A percentile compares a stretch with the other conserved stretches of the same genome.
Conservation (phyloP, 176 grass and related monocot species). For the Oryza rufipogon region DNA sequence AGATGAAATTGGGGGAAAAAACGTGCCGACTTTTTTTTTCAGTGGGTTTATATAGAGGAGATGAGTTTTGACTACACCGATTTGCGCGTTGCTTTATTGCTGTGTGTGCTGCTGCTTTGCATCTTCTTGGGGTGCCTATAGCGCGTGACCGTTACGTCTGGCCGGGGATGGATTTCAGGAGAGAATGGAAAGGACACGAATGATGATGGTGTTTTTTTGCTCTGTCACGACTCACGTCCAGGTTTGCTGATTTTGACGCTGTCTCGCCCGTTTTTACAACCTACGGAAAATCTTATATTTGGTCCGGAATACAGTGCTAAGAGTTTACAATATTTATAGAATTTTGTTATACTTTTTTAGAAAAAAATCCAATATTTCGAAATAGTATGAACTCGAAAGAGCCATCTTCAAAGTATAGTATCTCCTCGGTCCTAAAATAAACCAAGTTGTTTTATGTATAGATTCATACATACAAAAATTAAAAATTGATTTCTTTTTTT, state of each 20-base stretch:
- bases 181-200: background rate
- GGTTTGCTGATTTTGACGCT: background rate
- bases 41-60: background rate
- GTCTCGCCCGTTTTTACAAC: background rate
- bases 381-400: too few species aligned
- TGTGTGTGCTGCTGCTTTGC: background rate
- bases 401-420: too few species aligned
- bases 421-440: too few species aligned
- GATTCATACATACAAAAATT: too few species aligned
- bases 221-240: background rate
- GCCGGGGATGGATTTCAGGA: background rate
- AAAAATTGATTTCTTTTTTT: too few species aligned
- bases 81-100: background rate
- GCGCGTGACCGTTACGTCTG: background rate
- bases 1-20: conserved; percentile 25
- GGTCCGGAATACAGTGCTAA: too few species aligned
- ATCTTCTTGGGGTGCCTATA: background rate
- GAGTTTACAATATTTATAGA: too few species aligned
- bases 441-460: too few species aligned
- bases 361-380: too few species aligned
- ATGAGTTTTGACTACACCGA: background rate
- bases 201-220: background rate
- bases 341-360: too few species aligned
- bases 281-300: too few species aligned
- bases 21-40: background rate